Evolutionary conservation across 2,329 filamentous ascomycete genomes (phyloP).

Genomic region (Diplodia sapinea): DNA sequence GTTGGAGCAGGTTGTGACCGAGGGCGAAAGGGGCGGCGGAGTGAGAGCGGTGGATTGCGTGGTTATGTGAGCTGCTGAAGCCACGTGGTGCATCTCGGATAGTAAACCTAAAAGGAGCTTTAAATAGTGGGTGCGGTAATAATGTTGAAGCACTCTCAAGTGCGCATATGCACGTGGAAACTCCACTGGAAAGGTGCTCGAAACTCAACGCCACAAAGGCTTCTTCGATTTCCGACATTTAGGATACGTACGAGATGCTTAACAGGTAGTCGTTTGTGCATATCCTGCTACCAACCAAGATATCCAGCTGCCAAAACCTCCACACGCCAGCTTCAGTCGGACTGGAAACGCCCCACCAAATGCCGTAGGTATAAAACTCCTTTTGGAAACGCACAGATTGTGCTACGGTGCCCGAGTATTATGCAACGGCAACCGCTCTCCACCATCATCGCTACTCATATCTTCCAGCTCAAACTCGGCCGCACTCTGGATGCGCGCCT

Average conservation of each 20-base stretch:
- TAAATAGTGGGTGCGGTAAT: not conserved
- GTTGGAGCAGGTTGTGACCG: conserved; percentile 26
- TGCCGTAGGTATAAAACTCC: not conserved
- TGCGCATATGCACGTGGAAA: not conserved
- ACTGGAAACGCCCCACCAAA: not conserved
- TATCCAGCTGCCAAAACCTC: not conserved
- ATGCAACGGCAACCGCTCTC: conserved; percentile 29
- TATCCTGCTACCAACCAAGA: not conserved
- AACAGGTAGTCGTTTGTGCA: not conserved
- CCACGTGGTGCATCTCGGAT: not conserved
- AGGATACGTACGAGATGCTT: not conserved
- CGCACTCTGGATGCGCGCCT: conserved; percentile 40
- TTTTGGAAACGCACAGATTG: not conserved
- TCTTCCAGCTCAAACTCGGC: conserved; percentile 47
- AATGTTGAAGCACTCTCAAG: not conserved
- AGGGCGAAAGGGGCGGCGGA: not conserved
- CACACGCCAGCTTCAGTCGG: not conserved
- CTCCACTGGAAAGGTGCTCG: not conserved
- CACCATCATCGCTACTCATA: conserved; percentile 33
- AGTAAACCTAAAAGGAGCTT: not conserved
- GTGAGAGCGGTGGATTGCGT: conserved; percentile 10
- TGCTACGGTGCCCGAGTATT: conserved; percentile 11
- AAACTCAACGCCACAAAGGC: not conserved
- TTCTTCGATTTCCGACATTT: not conserved
- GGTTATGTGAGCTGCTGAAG: not conserved